Evolutionary conservation across 2,329 filamentous ascomycete genomes (phyloP).

Genomic region (Niveomyces coronatus): DNA sequence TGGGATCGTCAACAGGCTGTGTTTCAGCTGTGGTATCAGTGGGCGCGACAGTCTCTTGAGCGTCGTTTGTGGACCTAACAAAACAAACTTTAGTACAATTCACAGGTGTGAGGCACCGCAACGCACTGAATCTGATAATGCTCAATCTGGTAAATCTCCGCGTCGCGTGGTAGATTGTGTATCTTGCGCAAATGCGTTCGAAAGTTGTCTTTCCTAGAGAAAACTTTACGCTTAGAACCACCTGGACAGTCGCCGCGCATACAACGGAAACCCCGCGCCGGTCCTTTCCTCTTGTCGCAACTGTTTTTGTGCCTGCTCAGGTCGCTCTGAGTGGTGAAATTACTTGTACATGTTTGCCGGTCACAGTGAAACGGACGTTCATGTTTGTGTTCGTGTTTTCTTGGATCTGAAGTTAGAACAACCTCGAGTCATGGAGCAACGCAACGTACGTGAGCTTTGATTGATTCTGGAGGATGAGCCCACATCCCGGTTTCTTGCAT

Average conservation of each 20-base stretch:
- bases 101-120: too few species aligned
- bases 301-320: slow-evolving; percentile 68
- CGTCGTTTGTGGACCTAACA: too few species aligned
- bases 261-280: slow-evolving; percentile 16
- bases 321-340: slow-evolving; percentile 75
- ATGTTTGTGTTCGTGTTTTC: slow-evolving; percentile 67
- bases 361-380: slow-evolving; percentile 55
- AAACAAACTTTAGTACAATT: too few species aligned
- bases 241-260: slow-evolving; percentile 15
- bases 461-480: background rate
- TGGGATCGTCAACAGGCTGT: too few species aligned
- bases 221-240: slow-evolving; percentile 44
- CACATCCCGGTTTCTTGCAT: background rate
- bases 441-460: slow-evolving; percentile 7
- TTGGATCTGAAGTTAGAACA: slow-evolving; percentile 22
- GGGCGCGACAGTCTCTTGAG: too few species aligned
- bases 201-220: slow-evolving; percentile 82
- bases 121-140: too few species aligned
- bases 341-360: slow-evolving; percentile 47
- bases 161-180: slow-evolving; percentile 36
- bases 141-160: too few species aligned
- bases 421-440: background rate
- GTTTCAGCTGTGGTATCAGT: too few species aligned
- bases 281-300: slow-evolving; percentile 48
- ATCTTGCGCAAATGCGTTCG: slow-evolving; percentile 64